Percentiles rank a stretch among this genome's conserved stretches.
phyloP scores from a whole-genome alignment of 2,329 filamentous ascomycete species.

The Tricladium varicosporioides region DNA sequence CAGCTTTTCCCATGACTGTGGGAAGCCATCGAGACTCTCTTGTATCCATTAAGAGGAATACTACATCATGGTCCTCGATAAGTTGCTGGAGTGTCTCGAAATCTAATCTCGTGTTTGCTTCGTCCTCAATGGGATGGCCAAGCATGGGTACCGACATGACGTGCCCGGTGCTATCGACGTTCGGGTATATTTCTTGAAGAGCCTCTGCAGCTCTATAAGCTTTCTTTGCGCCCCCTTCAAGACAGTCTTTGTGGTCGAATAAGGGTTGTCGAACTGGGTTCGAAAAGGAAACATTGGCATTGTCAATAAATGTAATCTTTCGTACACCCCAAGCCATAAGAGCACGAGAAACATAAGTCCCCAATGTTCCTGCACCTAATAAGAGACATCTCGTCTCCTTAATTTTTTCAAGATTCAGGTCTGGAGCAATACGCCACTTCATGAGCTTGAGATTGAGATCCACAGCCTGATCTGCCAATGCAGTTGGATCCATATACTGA shows the following conservation, averaged over 20 bases:
- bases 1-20: conserved; percentile 91
- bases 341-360: conserved; percentile 89
- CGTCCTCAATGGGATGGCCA: conserved; percentile 80
- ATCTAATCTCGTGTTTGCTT: conserved; percentile 65
- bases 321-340: conserved; percentile 94
- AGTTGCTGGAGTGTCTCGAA: conserved; percentile 73
- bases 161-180: conserved; percentile 78
- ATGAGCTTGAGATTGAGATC: conserved; percentile 97
- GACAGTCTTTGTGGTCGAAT: conserved; percentile 86
- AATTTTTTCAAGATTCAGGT: conserved; percentile 81
- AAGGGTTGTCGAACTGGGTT: conserved; percentile 95
- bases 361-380: conserved; percentile 87
- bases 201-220: conserved; percentile 77
- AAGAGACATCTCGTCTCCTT: conserved; percentile 88
- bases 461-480: conserved; percentile 88
- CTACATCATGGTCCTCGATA: conserved; percentile 81
- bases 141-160: conserved; percentile 91
- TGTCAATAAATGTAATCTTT: conserved; percentile 95
- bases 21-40: conserved; percentile 93
- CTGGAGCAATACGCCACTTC: conserved; percentile 95
- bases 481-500: conserved; percentile 88
- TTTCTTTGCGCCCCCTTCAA: conserved; percentile 81
- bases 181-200: conserved; percentile 83
- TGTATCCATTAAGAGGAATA: conserved; percentile 97
- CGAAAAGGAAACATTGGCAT: conserved; percentile 88